Percentiles rank a stretch among this genome's conserved stretches.
Evolutionary conservation across 371 early-diverging fungal genomes (phyloP).

Genomic region (Rhizopus arrhizus): DNA sequence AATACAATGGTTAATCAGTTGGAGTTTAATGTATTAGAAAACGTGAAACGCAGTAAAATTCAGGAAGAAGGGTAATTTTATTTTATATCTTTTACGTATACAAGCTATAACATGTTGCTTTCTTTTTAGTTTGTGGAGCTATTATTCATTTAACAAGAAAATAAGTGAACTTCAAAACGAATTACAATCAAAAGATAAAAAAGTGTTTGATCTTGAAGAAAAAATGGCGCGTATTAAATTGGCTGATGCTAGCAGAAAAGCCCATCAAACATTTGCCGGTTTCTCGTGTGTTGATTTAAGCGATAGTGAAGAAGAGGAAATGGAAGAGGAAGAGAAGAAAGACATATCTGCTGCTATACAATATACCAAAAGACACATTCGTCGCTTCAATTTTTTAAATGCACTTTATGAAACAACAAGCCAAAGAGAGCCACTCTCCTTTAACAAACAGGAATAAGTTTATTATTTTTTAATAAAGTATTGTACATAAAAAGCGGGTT

Average conservation of each 20-base stretch:
- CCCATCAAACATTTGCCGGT: slow-evolving; percentile 5
- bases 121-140: not conserved
- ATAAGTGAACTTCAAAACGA: slow-evolving; percentile 38
- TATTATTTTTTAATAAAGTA: slow-evolving; percentile 9
- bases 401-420: slow-evolving; percentile 16
- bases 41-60: slow-evolving; percentile 16
- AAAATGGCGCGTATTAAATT: slow-evolving; percentile 19
- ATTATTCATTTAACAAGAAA: slow-evolving; percentile 31
- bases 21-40: slow-evolving; percentile 21
- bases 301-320: slow-evolving; percentile 19
- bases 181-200: slow-evolving; percentile 17
- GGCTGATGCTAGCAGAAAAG: slow-evolving; percentile 7
- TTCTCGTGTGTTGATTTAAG: slow-evolving; percentile 20
- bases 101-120: not conserved
- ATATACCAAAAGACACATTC: slow-evolving; percentile 23
- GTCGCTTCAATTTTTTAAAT: slow-evolving; percentile 24
- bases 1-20: slow-evolving; percentile 5
- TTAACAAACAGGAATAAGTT: slow-evolving; percentile 8
- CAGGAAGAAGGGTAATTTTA: slow-evolving; percentile 18
- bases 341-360: slow-evolving; percentile 6
- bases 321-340: not conserved
- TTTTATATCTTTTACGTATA: not conserved
- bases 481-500: slow-evolving; percentile 11
- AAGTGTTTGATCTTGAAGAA: slow-evolving; percentile 27
- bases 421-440: slow-evolving; percentile 9